Evolutionary conservation across 352 stramenopile species (phyloP).

Genomic region (Phytophthora uliginosa): DNA sequence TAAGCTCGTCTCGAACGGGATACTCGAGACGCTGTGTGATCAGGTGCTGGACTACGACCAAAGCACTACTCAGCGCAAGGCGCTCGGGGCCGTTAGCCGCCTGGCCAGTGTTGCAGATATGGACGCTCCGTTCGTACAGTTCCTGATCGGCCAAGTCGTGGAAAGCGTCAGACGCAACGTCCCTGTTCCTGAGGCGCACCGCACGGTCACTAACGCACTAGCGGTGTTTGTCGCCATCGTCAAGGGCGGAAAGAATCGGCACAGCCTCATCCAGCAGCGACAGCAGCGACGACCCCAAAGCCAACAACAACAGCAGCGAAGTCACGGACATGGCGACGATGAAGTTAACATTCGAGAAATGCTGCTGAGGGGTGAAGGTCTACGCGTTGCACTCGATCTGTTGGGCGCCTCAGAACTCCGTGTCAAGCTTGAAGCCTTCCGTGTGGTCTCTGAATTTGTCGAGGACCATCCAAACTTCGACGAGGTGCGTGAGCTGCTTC

Average conservation of each 20-base stretch:
- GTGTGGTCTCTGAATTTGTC: constrained; percentile 53
- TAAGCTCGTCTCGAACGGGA: constrained; percentile 65
- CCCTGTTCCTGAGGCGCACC: constrained; percentile 44
- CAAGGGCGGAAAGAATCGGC: constrained; percentile 34
- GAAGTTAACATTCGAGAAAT: constrained; percentile 33
- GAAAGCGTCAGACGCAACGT: constrained; percentile 48
- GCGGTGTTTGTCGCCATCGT: constrained; percentile 61
- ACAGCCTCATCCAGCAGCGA: constrained; percentile 32
- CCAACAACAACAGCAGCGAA: constrained; percentile 29
- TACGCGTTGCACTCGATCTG: constrained; percentile 55
- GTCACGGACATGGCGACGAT: neutral
- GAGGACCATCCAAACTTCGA: constrained; percentile 45
- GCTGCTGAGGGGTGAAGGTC: constrained; percentile 45
- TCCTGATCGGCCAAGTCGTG: constrained; percentile 36
- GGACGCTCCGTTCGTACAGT: constrained; percentile 14
- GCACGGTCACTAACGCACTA: constrained; percentile 50
- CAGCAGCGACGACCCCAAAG: constrained; percentile 22
- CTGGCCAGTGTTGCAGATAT: constrained; percentile 29
- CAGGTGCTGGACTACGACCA: constrained; percentile 50
- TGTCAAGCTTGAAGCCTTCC: constrained; percentile 64
- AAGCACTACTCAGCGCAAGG: constrained; percentile 48
- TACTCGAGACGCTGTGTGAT: constrained; percentile 57
- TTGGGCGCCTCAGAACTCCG: constrained; percentile 45
- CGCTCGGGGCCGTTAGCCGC: constrained; percentile 52
- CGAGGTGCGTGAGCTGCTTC: constrained; percentile 38